Evolutionary conservation across 176 grass and related monocot species (phyloP).

Genomic region (Rhynchospora tenuis): DNA sequence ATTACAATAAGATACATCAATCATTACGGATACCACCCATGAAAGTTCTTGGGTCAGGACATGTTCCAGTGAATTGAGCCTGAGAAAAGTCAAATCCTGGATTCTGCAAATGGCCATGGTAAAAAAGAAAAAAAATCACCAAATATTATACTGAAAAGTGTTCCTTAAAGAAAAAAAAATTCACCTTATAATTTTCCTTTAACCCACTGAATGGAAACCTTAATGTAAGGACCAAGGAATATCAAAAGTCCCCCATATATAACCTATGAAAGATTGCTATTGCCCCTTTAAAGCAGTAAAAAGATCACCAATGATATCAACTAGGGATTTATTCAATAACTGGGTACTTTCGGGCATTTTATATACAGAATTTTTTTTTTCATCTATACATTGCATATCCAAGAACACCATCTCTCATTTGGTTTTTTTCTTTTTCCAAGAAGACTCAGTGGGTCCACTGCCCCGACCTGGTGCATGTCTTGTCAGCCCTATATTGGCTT

Average conservation of each 20-base stretch:
- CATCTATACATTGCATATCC: neutral
- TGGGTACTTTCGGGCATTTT: neutral
- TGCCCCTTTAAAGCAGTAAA: neutral
- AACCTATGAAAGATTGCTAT: neutral
- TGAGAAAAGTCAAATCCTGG: conserved; percentile 93
- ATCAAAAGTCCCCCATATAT: neutral
- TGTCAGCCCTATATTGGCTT: neutral
- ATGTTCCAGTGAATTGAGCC: conserved; percentile 77
- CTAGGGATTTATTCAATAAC: neutral
- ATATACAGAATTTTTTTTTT: neutral
- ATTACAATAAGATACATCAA: conserved; percentile 12
- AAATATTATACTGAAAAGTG: neutral
- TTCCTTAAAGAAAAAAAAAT: neutral
- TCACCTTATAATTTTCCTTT: neutral
- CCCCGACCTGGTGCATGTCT: neutral
- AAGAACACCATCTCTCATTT: neutral
- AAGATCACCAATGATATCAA: neutral
- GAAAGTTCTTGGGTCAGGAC: conserved; percentile 94
- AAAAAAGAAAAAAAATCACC: neutral
- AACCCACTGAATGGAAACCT: neutral
- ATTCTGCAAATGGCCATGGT: conserved; percentile 49
- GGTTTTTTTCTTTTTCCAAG: no score
- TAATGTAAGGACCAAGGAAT: neutral
- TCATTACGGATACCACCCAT: conserved; percentile 69
- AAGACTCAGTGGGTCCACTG: neutral